These are phyloP conservation scores for Camillea tinctor DNA, from an alignment of 2,329 filamentous ascomycete species.

Conservation along the genomic window DNA sequence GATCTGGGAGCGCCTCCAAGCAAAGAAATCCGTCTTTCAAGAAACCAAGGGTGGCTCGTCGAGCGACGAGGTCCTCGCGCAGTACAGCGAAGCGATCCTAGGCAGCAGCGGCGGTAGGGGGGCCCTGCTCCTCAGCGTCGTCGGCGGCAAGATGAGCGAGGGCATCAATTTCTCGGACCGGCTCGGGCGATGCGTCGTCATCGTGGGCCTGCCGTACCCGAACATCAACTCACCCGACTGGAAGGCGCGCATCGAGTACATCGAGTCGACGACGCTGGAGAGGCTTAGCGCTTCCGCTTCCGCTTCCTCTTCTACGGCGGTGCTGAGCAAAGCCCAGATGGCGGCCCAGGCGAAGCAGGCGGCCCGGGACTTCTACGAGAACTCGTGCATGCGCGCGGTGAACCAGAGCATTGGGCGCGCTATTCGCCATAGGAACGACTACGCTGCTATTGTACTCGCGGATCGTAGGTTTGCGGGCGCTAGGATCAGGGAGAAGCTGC, in stretches of 20 bases:
- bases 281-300: slow-evolving; percentile 32
- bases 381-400: slow-evolving; percentile 92
- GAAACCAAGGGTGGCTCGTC: slow-evolving; percentile 54
- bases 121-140: slow-evolving; percentile 82
- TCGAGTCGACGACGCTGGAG: slow-evolving; percentile 60
- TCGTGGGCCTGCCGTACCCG: slow-evolving; percentile 91
- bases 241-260: slow-evolving; percentile 87
- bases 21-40: slow-evolving; percentile 62
- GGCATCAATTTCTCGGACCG: slow-evolving; percentile 97
- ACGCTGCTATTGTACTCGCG: slow-evolving; percentile 83
- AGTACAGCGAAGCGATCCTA: slow-evolving; percentile 70
- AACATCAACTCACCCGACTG: slow-evolving; percentile 88
- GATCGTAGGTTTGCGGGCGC: slow-evolving; percentile 76
- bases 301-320: slow-evolving; percentile 2
- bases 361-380: slow-evolving; percentile 83
- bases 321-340: slow-evolving; percentile 32
- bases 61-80: slow-evolving; percentile 68
- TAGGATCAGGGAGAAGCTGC: slow-evolving; percentile 75
- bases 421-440: slow-evolving; percentile 84
- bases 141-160: slow-evolving; percentile 93
- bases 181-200: slow-evolving; percentile 83
- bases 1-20: slow-evolving; percentile 58
- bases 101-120: slow-evolving; percentile 49
- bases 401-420: slow-evolving; percentile 95
- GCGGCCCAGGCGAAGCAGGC: slow-evolving; percentile 49